Conservation (phyloP, 2,329 filamentous ascomycete genomes). For the Karstenula rhodostoma region DNA sequence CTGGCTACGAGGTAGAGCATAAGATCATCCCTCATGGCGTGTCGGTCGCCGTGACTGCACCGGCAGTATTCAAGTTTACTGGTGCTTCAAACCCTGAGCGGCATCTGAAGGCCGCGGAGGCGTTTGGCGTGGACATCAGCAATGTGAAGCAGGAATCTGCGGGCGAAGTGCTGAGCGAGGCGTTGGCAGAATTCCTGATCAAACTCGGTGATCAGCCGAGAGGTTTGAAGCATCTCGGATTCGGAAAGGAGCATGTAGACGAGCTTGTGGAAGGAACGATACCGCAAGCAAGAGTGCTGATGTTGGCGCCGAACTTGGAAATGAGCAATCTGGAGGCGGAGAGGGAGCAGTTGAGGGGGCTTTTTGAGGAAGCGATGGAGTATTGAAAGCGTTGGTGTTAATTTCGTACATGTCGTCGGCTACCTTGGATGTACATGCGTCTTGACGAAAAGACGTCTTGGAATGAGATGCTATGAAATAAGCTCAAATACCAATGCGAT, state of each 20-base stretch:
- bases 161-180: constrained; percentile 86
- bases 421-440: not conserved
- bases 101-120: constrained; percentile 87
- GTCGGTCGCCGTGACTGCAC: constrained; percentile 90
- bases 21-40: constrained; percentile 96
- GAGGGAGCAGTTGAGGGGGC: constrained; percentile 56
- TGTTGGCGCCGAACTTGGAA: constrained; percentile 83
- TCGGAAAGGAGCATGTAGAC: constrained; percentile 77
- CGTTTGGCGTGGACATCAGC: constrained; percentile 87
- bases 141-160: constrained; percentile 90
- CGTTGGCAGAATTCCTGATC: constrained; percentile 80
- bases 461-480: not conserved
- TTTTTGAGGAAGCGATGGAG: constrained; percentile 59
- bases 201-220: constrained; percentile 88
- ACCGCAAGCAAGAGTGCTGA: constrained; percentile 87
- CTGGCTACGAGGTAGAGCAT: constrained; percentile 78
- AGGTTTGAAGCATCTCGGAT: constrained; percentile 85
- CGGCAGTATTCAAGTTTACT: constrained; percentile 93
- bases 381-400: constrained; percentile 29
- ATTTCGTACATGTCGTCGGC: not conserved
- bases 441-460: not conserved
- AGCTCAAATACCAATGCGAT: constrained; percentile 5
- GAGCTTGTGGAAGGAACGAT: constrained; percentile 91
- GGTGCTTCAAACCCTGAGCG: constrained; percentile 90
- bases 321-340: constrained; percentile 56